Percentiles rank a stretch among this genome's conserved stretches.
Conservation (phyloP, 176 grass and related monocot species). For the Musa beccarii region DNA sequence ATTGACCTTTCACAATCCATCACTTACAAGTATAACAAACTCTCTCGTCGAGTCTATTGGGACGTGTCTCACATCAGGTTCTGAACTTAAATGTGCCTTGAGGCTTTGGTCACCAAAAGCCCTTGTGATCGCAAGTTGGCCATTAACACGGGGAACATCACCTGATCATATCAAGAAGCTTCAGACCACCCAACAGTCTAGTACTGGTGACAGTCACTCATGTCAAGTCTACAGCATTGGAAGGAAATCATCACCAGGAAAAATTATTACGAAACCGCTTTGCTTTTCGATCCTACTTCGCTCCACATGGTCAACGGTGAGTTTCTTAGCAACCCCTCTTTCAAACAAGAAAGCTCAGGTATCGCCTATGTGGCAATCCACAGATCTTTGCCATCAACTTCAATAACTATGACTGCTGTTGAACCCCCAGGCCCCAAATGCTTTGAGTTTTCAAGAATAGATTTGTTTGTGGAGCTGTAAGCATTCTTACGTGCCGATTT, state of each 20-base stretch:
- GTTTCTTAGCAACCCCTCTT: conserved; percentile 75
- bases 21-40: conserved; percentile 94
- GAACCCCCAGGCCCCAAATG: conserved; percentile 88
- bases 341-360: conserved; percentile 80
- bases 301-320: conserved; percentile 78
- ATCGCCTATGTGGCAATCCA: conserved; percentile 94
- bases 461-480: conserved; percentile 77
- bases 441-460: conserved; percentile 77
- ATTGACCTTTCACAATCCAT: conserved; percentile 97
- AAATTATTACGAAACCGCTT: conserved; percentile 85
- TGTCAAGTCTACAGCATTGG: conserved; percentile 5
- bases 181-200: not conserved
- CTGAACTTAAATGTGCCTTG: conserved; percentile 91
- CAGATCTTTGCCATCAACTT: conserved; percentile 94
- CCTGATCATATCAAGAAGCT: conserved; percentile 26
- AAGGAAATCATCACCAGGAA: conserved; percentile 65
- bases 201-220: not conserved
- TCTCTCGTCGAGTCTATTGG: conserved; percentile 66
- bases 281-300: conserved; percentile 86
- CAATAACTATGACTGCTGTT: conserved; percentile 90
- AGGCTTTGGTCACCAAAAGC: conserved; percentile 97
- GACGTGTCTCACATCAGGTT: conserved; percentile 79
- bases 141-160: conserved; percentile 95
- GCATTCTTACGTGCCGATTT: conserved; percentile 64
- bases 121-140: conserved; percentile 95